Evolutionary conservation across 148 eudicot species (phyloP).

Genomic region (Spergularia marina): DNA sequence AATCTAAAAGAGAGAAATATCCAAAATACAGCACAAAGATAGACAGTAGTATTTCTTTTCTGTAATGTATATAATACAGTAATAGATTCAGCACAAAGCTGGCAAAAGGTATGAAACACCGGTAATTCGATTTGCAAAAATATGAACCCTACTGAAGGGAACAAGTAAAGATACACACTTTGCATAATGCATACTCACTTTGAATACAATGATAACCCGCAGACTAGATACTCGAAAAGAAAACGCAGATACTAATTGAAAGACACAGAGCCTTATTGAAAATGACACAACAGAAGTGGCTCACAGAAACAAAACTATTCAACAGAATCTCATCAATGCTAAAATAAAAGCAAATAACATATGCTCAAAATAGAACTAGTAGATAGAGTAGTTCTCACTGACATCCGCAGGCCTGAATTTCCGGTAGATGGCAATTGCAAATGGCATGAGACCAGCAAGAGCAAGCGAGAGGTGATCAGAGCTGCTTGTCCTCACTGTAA

Average conservation of each 20-base stretch:
- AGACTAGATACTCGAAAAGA: slow-evolving; percentile 2
- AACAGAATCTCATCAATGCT: slow-evolving; percentile 4
- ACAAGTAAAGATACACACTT: too few species aligned
- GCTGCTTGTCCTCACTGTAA: slow-evolving; percentile 80
- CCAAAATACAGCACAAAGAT: too few species aligned
- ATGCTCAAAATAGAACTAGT: slow-evolving; percentile 38
- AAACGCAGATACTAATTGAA: slow-evolving; percentile 11
- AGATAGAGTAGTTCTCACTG: slow-evolving; percentile 61
- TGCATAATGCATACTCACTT: slow-evolving; percentile 11
- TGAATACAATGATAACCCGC: slow-evolving; percentile 15
- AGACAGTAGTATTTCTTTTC: too few species aligned
- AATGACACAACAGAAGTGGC: slow-evolving; percentile 4
- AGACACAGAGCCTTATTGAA: slow-evolving; percentile 20
- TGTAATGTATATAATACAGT: too few species aligned
- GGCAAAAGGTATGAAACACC: too few species aligned
- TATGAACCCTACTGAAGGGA: too few species aligned
- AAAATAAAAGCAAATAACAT: slow-evolving; percentile 8
- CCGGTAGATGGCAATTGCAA: slow-evolving; percentile 59
- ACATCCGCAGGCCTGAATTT: slow-evolving; percentile 48
- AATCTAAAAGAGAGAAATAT: too few species aligned
- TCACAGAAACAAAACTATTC: slow-evolving; percentile 3
- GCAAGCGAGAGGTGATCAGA: slow-evolving; percentile 78
- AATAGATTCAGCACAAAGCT: too few species aligned
- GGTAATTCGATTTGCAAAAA: too few species aligned
- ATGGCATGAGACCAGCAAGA: slow-evolving; percentile 66